phyloP scores from a whole-genome alignment of 192 early-diverging fungal genomes.

The Helicostylum pulchrum region DNA sequence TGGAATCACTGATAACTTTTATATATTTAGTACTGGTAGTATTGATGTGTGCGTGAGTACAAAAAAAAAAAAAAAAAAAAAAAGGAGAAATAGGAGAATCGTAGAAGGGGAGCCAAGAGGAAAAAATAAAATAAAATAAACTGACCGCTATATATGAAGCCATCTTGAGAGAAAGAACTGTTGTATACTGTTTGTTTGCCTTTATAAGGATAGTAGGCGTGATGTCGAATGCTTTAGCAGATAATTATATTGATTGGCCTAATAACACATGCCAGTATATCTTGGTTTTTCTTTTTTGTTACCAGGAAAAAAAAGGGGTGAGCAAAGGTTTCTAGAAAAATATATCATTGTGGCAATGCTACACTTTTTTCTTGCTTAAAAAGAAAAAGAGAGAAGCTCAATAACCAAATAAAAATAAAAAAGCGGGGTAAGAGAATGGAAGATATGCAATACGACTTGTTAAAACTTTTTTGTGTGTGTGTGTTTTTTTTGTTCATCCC shows the following conservation, averaged over 20 bases:
- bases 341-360: neutral
- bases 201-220: constrained; percentile 9
- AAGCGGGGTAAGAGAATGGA: constrained; percentile 10
- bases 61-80: no score
- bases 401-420: neutral
- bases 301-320: neutral
- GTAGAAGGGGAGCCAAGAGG: no score
- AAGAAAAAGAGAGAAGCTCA: no score
- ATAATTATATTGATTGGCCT: constrained; percentile 1
- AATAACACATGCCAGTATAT: constrained; percentile 1
- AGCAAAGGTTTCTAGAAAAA: neutral
- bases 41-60: no score
- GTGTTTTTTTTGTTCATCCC: neutral
- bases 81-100: no score
- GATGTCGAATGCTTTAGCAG: neutral
- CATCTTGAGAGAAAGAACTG: no score
- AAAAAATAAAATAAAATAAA: no score
- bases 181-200: no score
- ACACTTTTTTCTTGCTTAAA: no score
- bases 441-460: constrained; percentile 1
- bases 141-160: no score
- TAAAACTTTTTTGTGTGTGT: constrained; percentile 16
- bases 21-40: no score
- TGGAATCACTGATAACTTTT: no score
- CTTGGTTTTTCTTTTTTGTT: neutral